Base-by-base conservation (phyloP, 2,329 filamentous ascomycete genomes). In the Fusarium proliferatum region DNA sequence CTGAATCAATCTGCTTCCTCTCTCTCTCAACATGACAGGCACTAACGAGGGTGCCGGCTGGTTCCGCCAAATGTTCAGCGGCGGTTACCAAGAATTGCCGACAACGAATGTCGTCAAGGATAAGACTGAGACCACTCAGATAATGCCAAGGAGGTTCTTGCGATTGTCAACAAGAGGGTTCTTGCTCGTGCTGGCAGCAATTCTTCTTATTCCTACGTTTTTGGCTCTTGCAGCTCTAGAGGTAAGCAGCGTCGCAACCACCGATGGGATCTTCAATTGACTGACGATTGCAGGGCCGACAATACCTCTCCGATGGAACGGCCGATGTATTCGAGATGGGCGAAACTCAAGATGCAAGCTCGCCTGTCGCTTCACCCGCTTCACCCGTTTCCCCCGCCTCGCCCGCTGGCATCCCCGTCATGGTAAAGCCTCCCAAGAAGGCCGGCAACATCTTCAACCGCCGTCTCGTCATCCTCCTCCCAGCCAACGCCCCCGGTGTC, bases 381-480 rank as follows among this genome's bases (percentile, higher is more conserved):
- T 41, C 34, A 5, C 34, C 34, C 3, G 34, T 12, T 8, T 10
- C 28, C 21, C 46, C 46, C n/a, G 30, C 15, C 8, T n/a, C 28
- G 4, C 58, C 43, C 23, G n/a, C 51, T 38, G 41, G 57, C 17
- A 34, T 69, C 30, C 66, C 66, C 16, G 66, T 64, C 8, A 23
- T 34, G 51, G 36, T 46, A 19, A 42, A n/a, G 4, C 66, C 66
- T 43, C 38, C 56, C 7, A 19, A 30, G 9, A 42, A 42, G 21
- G 33, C 17, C 6, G 16, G 30, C 9, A 21, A 34, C 12, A 39
- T 69, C 36, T 46, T 49, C 39, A 69, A 71, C 21, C 76, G 68
- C 30, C 73, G 71, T 16, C 52, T 78, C 6, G 65, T 76, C 15
- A 62, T 77, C 17, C 45, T 78, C 19, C 63, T 78, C 7, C 74